Evolutionary conservation across 2,329 filamentous ascomycete species (phyloP), one percentile per base, ranked within the genome.

Genomic region (Neonectria magnoliae): DNA sequence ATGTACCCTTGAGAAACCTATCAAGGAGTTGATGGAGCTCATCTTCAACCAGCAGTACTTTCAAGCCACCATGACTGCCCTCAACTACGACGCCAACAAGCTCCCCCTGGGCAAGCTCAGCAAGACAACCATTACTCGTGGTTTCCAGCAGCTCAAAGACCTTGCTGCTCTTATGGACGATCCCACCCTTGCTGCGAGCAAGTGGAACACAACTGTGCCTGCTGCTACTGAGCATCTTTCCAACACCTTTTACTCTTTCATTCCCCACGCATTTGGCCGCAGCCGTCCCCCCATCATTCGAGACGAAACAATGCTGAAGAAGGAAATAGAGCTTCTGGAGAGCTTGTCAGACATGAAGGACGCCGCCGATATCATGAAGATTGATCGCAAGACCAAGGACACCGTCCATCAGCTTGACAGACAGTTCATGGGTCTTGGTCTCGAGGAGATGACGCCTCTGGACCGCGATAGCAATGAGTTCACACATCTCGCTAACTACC

Each of bases 271-370:
- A 33, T 95, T 96, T 77, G 92, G 93, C 9, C 90, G 93, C 33
- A 87, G 87, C 48, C 84, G 90, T 0, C 92, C 93, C 0, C 91
- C 92, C 0, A 74, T 94, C 69, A 91, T 97, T 71, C 76, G 77
- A 36, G 81, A 80, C 42, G 75, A 86, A 20, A 69, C 70, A 1
- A 78, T 85, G 68, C 85, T 97, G 71, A 93, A 94, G 80, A 85
- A 81, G 71, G 93, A 97, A 79, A 86, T 95, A 70, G 91, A 93
- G 48, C 84, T 97, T 69, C 86, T 97, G 1, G 93, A 97, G 73
- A 92, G 89, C 65, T 81, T 97, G 75, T 90, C 89, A 2, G 93
- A 96, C 73, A 95, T 97, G 92, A 94, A 94, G 78, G 90, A 93
- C 64, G 90, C 93, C 2, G 87, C 89, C 22, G 86, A 90, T 27